Conservation (phyloP, 139 green algal genomes). For the Coelastrella sp. region DNA sequence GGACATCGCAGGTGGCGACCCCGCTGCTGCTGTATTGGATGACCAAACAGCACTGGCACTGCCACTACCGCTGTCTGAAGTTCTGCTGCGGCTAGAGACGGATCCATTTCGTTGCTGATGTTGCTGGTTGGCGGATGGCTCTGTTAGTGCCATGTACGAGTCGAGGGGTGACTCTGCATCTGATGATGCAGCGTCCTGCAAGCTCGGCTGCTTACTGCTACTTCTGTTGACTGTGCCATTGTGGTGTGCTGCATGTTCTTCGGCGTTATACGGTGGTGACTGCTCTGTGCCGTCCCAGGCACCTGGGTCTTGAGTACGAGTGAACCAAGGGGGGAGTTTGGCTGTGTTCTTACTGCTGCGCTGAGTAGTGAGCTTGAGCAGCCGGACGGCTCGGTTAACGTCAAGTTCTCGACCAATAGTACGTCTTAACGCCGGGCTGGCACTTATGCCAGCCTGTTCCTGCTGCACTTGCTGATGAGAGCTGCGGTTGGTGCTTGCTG, state of each 20-base stretch:
- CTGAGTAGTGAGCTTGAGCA: constrained; percentile 28
- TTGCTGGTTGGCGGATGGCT: not conserved
- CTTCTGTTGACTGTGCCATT: not conserved
- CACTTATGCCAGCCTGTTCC: not conserved
- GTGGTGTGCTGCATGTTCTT: not conserved
- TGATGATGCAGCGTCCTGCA: not conserved
- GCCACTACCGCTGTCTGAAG: not conserved
- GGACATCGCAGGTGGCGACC: not conserved
- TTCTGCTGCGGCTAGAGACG: not conserved
- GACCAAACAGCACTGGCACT: not conserved
- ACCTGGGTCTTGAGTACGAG: constrained; percentile 26
- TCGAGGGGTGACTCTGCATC: not conserved
- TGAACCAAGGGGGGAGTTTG: constrained; percentile 31
- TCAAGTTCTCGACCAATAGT: not conserved
- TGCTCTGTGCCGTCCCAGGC: not conserved
- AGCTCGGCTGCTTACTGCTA: not conserved
- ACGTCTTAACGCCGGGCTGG: not conserved
- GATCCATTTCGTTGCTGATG: not conserved
- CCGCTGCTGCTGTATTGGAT: not conserved
- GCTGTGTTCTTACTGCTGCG: not conserved
- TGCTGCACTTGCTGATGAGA: not conserved
- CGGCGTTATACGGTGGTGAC: not conserved
- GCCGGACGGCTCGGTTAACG: constrained; percentile 15
- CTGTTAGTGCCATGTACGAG: constrained; percentile 14
- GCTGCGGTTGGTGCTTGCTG: not conserved